phyloP scores from a whole-genome alignment of 2,329 filamentous ascomycete species.

The Beauveria asiatica region DNA sequence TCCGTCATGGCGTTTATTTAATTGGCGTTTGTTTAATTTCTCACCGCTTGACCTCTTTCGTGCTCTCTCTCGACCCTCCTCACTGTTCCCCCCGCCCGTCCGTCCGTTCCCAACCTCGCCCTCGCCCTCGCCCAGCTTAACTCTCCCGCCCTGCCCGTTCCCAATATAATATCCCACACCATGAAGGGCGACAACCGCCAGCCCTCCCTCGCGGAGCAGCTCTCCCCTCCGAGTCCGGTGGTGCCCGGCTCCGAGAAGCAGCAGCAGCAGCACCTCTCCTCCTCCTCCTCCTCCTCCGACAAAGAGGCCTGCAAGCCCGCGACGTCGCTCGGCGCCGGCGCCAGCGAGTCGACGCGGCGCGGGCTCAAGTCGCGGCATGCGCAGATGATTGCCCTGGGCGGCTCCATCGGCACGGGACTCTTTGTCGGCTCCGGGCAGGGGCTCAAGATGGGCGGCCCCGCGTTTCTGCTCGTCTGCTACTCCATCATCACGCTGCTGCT shows the following conservation, averaged over 20 bases:
- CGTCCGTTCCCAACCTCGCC: too few relatives aligned
- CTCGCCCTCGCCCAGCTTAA: too few relatives aligned
- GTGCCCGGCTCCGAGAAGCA: background rate
- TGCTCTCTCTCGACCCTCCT: background rate
- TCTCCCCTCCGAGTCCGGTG: background rate
- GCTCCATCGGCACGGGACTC: conserved; percentile 18
- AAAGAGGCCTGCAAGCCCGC: background rate
- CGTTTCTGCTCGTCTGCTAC: conserved; percentile 37
- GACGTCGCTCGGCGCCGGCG: background rate
- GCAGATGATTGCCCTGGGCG: conserved; percentile 39
- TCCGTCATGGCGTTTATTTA: background rate
- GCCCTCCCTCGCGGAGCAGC: background rate
- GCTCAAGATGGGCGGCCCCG: conserved; percentile 31
- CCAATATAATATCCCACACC: background rate
- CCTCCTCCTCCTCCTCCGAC: background rate
- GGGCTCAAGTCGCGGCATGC: conserved; percentile 34
- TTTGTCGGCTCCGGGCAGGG: conserved; percentile 46
- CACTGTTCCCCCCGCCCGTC: too few relatives aligned
- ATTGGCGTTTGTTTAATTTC: background rate
- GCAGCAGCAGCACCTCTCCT: background rate
- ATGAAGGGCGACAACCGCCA: background rate
- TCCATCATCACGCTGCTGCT: conserved; percentile 44
- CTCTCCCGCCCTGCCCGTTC: background rate
- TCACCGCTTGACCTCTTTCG: background rate
- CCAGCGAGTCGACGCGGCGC: conserved; percentile 8